These are phyloP conservation scores for Caloboletus inedulis DNA, from an alignment of 1,284 basidiomycete genomes.

Conservation along the genomic window DNA sequence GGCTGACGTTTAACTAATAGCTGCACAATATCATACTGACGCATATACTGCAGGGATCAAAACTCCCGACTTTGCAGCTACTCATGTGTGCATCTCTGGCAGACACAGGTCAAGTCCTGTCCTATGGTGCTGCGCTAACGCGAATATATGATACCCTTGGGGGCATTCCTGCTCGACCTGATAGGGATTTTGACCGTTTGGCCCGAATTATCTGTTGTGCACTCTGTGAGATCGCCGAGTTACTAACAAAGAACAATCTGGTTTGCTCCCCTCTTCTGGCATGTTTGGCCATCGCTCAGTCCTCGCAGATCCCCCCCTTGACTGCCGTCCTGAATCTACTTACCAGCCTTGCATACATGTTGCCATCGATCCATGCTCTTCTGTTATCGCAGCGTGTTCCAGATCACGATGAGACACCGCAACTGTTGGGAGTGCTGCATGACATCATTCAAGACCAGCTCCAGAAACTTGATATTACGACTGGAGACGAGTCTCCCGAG, in stretches of 20 bases:
- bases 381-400: slow-evolving; percentile 35
- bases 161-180: slow-evolving; percentile 34
- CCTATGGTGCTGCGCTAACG: slow-evolving; percentile 43
- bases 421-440: slow-evolving; percentile 42
- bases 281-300: slow-evolving; percentile 4
- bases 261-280: slow-evolving; percentile 36
- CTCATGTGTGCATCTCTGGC: slow-evolving; percentile 44
- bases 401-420: slow-evolving; percentile 29
- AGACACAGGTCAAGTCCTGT: slow-evolving; percentile 27
- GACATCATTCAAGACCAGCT: slow-evolving; percentile 43
- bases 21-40: slow-evolving; percentile 56
- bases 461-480: slow-evolving; percentile 27
- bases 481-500: slow-evolving; percentile 20
- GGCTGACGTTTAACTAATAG: slow-evolving; percentile 37
- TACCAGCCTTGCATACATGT: slow-evolving; percentile 41
- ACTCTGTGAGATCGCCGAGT: slow-evolving; percentile 38
- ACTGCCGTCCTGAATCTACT: slow-evolving; percentile 54
- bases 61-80: slow-evolving; percentile 51
- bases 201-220: slow-evolving; percentile 36
- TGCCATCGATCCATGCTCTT: slow-evolving; percentile 46
- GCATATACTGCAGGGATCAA: slow-evolving; percentile 43
- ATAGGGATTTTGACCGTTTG: slow-evolving; percentile 31
- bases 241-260: slow-evolving; percentile 36
- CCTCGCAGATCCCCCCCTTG: slow-evolving; percentile 43
- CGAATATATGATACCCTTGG: slow-evolving; percentile 50